Conservation (phyloP, 352 stramenopile genomes). For the Phytophthora pistaciae region DNA sequence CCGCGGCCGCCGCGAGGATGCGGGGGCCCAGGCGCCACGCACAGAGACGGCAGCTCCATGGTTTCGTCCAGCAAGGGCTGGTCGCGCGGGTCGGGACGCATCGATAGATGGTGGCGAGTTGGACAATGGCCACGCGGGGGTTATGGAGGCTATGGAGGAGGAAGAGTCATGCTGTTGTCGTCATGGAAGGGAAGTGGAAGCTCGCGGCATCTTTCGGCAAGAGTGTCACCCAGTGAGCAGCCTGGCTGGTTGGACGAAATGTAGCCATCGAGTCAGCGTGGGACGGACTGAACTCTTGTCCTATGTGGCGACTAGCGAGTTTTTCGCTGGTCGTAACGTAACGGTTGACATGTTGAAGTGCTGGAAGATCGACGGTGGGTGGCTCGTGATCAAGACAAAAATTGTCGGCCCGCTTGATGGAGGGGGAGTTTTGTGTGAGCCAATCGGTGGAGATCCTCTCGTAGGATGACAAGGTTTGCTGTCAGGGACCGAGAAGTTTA, state of each 20-base stretch:
- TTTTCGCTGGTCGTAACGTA: conserved; percentile 15
- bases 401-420: neutral
- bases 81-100: conserved; percentile 16
- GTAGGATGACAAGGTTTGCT: too few species aligned
- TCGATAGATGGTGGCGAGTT: conserved; percentile 18
- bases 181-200: conserved; percentile 24
- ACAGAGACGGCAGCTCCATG: conserved; percentile 31
- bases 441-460: too few species aligned
- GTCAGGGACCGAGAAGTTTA: too few species aligned
- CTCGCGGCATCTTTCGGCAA: conserved; percentile 22
- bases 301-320: neutral
- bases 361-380: conserved; percentile 4
- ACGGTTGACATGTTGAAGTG: neutral
- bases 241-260: conserved; percentile 7
- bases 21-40: conserved; percentile 18
- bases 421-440: too few species aligned
- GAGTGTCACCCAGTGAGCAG: conserved; percentile 20
- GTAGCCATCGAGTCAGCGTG: conserved; percentile 34
- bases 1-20: conserved; percentile 33
- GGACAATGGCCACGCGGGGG: conserved; percentile 8
- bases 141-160: neutral
- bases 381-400: conserved; percentile 22
- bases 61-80: conserved; percentile 34
- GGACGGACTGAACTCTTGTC: neutral
- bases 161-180: neutral